Conservation (phyloP, 352 stramenopile genomes). For the Phytophthora vignae region DNA sequence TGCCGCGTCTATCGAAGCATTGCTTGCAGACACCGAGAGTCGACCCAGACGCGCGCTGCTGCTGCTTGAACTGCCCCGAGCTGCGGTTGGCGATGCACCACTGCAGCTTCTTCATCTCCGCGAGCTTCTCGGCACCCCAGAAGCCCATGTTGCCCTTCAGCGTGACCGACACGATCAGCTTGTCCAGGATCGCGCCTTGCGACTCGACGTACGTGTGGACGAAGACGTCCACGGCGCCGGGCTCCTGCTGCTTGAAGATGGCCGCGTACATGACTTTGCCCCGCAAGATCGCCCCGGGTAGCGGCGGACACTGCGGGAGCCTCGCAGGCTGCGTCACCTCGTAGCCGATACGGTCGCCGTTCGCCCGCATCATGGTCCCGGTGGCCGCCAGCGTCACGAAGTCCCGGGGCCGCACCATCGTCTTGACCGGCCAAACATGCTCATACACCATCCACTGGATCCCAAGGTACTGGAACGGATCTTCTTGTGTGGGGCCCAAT, state of each 20-base stretch:
- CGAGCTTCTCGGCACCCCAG: conserved; percentile 19
- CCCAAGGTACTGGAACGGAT: conserved; percentile 45
- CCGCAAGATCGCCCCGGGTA: conserved; percentile 28
- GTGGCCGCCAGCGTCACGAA: conserved; percentile 41
- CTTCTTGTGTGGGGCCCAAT: conserved; percentile 22
- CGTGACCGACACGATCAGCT: conserved; percentile 12
- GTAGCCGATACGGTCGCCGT: conserved; percentile 50
- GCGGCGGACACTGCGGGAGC: conserved; percentile 20
- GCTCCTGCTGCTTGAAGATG: conserved; percentile 36
- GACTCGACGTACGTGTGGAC: conserved; percentile 29
- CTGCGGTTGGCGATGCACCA: conserved; percentile 29
- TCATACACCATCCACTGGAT: conserved; percentile 40
- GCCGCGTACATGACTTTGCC: conserved; percentile 23
- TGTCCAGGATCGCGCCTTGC: conserved; percentile 20
- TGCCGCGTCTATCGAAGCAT: conserved; percentile 12
- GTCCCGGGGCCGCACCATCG: conserved; percentile 39
- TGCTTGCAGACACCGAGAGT: conserved; percentile 11
- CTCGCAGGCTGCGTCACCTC: conserved; percentile 55
- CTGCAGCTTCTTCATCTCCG: conserved; percentile 38
- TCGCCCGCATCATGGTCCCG: conserved; percentile 33
- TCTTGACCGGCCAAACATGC: conserved; percentile 25
- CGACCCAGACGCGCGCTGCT: conserved; percentile 24
- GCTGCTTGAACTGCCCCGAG: conserved; percentile 13
- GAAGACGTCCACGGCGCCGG: conserved; percentile 28
- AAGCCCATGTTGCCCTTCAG: conserved; percentile 17